Evolutionary conservation across 495 filamentous ascomycete genomes (phyloP), one percentile per base, ranked within the genome.

Genomic region (Podospora tetraspora): DNA sequence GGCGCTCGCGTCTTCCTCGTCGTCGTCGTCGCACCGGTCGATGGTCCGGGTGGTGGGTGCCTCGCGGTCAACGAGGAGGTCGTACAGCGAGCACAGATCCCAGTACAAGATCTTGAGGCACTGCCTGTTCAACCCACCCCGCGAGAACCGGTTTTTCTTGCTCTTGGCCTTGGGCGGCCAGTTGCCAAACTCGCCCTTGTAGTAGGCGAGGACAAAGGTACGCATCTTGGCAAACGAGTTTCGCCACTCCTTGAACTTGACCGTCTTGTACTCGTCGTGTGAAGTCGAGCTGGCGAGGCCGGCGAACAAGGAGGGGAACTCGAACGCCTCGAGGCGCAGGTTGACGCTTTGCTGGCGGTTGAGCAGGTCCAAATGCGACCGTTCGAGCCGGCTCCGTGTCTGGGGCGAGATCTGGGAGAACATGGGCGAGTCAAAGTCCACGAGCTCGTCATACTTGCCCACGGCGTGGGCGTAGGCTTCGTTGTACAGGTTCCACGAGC

Each of bases 401-500:
- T 84, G 82, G 5, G 82, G 77, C 32, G 87, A 89, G 59, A 99
- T 88, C 57, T 90, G 79, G 22, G 83, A 77, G 70, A 85, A 92
- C 56, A 93, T 87, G 1, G 89, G 86, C 69, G 87, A 90, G 23
- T 87, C 84, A 52, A 94, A 77, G 24, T 87, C 84, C 58, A 87
- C 82, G 57, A 98, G 80, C 56, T 88, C 87, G 10, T 92, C 88
- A 72, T 93, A 91, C 76, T 95, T 95, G 27, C 95, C 95, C 16
- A 92, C 93, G n/a, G 89, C 92, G 77, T 99, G 95, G 10, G 93
- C 84, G 72, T 97, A 99, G 7, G 90, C 93, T 74, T 97, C 93
- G 67, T 91, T 90, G 73, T 95, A 99, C 12, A 99, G 85, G 19
- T 86, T 83, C 75, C 87, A 89, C 61, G 87, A 96, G 43, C 88